A percentile compares a stretch with the other conserved stretches of the same genome.
These are phyloP conservation scores for Penicillium diatomitis DNA, from an alignment of 495 filamentous ascomycete genomes.

Conservation along the genomic window DNA sequence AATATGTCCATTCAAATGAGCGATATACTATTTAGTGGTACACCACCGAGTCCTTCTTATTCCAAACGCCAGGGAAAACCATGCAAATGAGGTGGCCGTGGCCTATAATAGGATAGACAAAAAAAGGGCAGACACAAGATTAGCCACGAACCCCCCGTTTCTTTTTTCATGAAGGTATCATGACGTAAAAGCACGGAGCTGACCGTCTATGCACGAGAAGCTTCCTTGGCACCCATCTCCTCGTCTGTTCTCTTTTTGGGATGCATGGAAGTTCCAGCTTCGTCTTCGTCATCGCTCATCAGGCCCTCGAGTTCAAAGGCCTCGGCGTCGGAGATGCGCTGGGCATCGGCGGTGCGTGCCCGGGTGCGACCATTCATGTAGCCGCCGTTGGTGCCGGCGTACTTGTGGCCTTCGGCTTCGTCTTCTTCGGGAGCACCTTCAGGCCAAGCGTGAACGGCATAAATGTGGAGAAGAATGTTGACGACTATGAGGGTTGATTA, in stretches of 20 bases:
- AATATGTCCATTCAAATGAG: no score
- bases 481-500: constrained; percentile 40
- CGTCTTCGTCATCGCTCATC: constrained; percentile 67
- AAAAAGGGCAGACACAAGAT: no score
- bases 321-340: constrained; percentile 62
- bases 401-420: constrained; percentile 9
- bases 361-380: constrained; percentile 47
- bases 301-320: constrained; percentile 87
- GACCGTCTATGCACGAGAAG: background rate
- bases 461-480: constrained; percentile 74
- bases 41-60: no score
- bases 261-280: constrained; percentile 18
- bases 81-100: no score
- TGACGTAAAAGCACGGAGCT: no score
- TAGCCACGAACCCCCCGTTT: no score
- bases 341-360: constrained; percentile 32
- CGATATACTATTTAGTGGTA: no score
- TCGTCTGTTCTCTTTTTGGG: constrained; percentile 28
- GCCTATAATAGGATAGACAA: no score
- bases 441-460: constrained; percentile 55
- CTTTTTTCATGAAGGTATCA: no score
- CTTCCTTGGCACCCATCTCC: constrained; percentile 28
- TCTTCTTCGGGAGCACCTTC: constrained; percentile 24
- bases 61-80: no score
- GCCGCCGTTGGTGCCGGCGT: constrained; percentile 14